Evolutionary conservation across 106 monocot species (phyloP).

Genomic region (Dendrobium officinale): DNA sequence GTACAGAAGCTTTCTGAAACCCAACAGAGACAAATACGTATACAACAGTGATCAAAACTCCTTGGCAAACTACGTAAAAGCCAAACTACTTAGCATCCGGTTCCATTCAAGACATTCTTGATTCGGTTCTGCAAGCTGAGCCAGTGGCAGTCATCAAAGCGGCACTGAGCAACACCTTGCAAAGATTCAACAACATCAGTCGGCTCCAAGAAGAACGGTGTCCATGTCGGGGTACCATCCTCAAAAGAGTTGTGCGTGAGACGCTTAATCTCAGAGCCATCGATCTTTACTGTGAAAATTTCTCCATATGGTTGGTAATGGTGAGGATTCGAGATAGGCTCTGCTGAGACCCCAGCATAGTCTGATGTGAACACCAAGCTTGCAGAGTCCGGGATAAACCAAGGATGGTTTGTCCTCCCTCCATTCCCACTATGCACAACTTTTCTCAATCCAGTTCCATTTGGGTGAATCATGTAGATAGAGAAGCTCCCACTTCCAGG

Average conservation of each 20-base stretch:
- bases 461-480: slow-evolving; percentile 49
- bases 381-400: slow-evolving; percentile 59
- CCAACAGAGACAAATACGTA: too few relatives aligned
- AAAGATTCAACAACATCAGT: slow-evolving; percentile 27
- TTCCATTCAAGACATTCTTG: too few relatives aligned
- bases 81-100: too few relatives aligned
- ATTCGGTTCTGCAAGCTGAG: slow-evolving; percentile 9
- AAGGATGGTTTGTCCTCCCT: slow-evolving; percentile 61
- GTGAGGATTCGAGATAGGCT: slow-evolving; percentile 54
- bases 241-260: slow-evolving; percentile 64
- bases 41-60: too few relatives aligned
- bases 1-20: too few relatives aligned
- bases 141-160: slow-evolving; percentile 58
- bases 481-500: slow-evolving; percentile 52
- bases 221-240: slow-evolving; percentile 66
- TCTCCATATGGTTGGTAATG: slow-evolving; percentile 69
- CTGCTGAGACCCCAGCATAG: slow-evolving; percentile 51
- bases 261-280: slow-evolving; percentile 40
- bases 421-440: slow-evolving; percentile 55
- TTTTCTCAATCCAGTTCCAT: slow-evolving; percentile 48
- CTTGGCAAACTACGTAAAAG: too few relatives aligned
- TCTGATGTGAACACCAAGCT: slow-evolving; percentile 53
- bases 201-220: slow-evolving; percentile 26
- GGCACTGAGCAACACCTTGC: slow-evolving; percentile 15
- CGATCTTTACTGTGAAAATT: slow-evolving; percentile 41